These are phyloP conservation scores for Eimeria falciformis DNA, from an alignment of 169 alveolate species.

Conservation along the genomic window DNA sequence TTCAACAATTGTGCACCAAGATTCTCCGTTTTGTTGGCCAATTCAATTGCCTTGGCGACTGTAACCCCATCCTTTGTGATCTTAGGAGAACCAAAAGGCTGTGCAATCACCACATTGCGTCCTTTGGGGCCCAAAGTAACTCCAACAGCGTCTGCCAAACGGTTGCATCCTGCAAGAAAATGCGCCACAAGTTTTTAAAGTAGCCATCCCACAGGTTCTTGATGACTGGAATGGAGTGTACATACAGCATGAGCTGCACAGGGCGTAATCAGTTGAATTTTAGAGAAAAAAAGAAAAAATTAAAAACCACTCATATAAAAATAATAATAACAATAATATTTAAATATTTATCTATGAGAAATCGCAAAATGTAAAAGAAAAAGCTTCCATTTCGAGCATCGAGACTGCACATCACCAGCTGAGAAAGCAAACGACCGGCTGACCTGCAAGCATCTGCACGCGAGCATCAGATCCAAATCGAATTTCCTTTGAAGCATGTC, in stretches of 20 bases:
- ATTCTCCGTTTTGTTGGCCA: conserved; percentile 95
- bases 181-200: background rate
- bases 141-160: conserved; percentile 99
- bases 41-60: conserved; percentile 98
- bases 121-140: conserved; percentile 99
- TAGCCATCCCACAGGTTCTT: background rate
- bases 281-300: too few species aligned
- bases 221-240: too few species aligned
- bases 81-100: conserved; percentile 96
- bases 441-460: conserved; percentile 78
- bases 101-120: conserved; percentile 98
- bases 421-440: background rate
- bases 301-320: too few species aligned
- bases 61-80: conserved; percentile 99
- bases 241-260: too few species aligned
- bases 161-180: conserved; percentile 86
- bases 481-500: conserved; percentile 50
- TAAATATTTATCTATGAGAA: too few species aligned
- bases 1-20: conserved; percentile 98
- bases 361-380: too few species aligned
- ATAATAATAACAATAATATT: too few species aligned
- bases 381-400: too few species aligned
- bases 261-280: too few species aligned
- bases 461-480: conserved; percentile 76
- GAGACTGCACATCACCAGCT: background rate